Conservation (phyloP, 495 filamentous ascomycete species). For the Schizothecium vesticola region DNA sequence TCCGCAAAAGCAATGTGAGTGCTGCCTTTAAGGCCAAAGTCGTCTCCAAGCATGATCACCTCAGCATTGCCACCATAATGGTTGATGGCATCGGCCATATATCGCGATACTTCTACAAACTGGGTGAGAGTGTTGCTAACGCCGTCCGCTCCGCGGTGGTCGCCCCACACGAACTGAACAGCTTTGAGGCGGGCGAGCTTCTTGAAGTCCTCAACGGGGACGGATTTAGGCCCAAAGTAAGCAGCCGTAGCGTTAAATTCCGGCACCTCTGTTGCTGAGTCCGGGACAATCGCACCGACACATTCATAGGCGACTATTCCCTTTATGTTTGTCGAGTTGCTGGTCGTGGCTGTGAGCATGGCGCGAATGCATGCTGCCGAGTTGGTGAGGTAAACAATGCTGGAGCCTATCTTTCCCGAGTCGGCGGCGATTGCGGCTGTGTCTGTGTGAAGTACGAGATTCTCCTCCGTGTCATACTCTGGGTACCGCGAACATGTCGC, state of each 20-base stretch:
- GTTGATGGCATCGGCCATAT: constrained; percentile 38
- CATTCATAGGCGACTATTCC: constrained; percentile 46
- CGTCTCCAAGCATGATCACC: constrained; percentile 36
- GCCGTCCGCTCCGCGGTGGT: constrained; percentile 22
- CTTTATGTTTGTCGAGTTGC: constrained; percentile 42
- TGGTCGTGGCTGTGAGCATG: constrained; percentile 34
- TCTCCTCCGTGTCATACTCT: constrained; percentile 38
- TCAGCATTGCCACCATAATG: constrained; percentile 42
- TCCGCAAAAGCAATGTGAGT: constrained; percentile 45
- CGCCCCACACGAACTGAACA: constrained; percentile 47
- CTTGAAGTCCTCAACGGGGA: constrained; percentile 43
- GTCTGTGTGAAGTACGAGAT: constrained; percentile 35
- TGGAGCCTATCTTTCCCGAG: constrained; percentile 37
- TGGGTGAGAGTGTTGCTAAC: no score
- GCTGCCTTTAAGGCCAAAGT: constrained; percentile 36
- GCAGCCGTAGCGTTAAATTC: no score
- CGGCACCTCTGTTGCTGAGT: constrained; percentile 25
- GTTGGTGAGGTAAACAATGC: constrained; percentile 43
- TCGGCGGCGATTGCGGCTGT: constrained; percentile 42
- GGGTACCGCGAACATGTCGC: constrained; percentile 40
- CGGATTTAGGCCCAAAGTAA: constrained; percentile 33
- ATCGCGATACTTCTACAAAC: constrained; percentile 29
- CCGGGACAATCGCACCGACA: constrained; percentile 42
- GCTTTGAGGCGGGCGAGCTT: constrained; percentile 36
- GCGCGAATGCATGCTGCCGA: constrained; percentile 42